Conservation (phyloP, 2,329 filamentous ascomycete species). For the Colletotrichum phormii region DNA sequence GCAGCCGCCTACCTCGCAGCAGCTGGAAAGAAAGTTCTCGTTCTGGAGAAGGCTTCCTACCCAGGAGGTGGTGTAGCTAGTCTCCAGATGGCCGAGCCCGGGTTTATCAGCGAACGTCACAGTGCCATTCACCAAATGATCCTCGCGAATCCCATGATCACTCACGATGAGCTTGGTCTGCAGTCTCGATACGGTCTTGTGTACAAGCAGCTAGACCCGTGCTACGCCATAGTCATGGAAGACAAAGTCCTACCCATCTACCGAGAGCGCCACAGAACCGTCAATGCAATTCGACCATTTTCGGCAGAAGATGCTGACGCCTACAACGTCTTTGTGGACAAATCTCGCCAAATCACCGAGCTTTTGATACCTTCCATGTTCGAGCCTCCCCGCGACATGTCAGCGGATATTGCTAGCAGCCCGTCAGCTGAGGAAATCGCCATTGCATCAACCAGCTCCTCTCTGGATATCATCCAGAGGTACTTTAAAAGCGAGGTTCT, state of each 20-base stretch:
- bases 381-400: constrained; percentile 1
- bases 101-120: constrained; percentile 4
- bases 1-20: constrained; percentile 31
- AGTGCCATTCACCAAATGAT: constrained; percentile 19
- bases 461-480: neutral
- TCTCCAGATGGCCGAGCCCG: constrained; percentile 4
- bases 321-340: neutral
- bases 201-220: constrained; percentile 1
- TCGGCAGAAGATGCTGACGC: neutral
- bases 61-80: constrained; percentile 23
- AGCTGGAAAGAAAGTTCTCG: constrained; percentile 24
- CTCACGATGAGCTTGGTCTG: neutral
- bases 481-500: neutral
- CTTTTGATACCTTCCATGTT: constrained; percentile 16
- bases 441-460: neutral
- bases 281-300: neutral
- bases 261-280: neutral
- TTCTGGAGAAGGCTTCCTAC: constrained; percentile 13
- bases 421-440: neutral
- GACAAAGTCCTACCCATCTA: neutral
- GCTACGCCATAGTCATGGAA: constrained; percentile 7
- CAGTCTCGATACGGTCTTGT: constrained; percentile 1
- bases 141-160: constrained; percentile 2
- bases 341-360: neutral
- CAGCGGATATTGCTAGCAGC: neutral